Percentiles rank a stretch among this genome's conserved stretches.
Conservation (phyloP, 441 rosid species). For the Isatis lusitanica region DNA sequence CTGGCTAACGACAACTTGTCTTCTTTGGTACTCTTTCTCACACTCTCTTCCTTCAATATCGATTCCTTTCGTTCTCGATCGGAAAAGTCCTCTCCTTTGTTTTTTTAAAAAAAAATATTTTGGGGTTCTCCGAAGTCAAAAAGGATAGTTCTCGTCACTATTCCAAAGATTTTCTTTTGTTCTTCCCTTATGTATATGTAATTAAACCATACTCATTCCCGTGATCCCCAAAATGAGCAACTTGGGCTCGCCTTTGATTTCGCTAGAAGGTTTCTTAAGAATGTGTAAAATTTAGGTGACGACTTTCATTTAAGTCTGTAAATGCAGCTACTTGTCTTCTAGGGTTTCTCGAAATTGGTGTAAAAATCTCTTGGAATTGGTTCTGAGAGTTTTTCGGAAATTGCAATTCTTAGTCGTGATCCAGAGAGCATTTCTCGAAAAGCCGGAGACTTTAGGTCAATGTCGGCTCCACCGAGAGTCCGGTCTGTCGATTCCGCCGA, state of each 20-base stretch:
- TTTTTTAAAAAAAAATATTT: background rate
- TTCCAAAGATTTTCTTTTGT: background rate
- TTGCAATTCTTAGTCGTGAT: constrained; percentile 5
- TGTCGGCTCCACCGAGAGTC: constrained; percentile 60
- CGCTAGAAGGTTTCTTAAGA: background rate
- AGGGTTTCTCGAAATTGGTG: constrained; percentile 13
- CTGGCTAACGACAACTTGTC: constrained; percentile 10
- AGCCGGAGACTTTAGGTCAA: constrained; percentile 19
- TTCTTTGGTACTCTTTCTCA: constrained; percentile 17
- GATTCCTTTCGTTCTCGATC: constrained; percentile 37
- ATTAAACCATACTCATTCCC: constrained; percentile 19
- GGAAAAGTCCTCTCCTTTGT: constrained; percentile 27
- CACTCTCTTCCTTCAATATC: constrained; percentile 9
- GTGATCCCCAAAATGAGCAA: constrained; percentile 20
- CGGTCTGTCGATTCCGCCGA: constrained; percentile 47
- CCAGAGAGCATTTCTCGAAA: background rate
- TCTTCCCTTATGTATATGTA: background rate
- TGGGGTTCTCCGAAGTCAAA: constrained; percentile 18
- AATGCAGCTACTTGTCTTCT: constrained; percentile 27
- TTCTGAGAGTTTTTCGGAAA: constrained; percentile 1
- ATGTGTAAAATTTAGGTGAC: background rate
- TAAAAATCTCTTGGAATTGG: constrained; percentile 13
- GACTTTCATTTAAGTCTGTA: constrained; percentile 3
- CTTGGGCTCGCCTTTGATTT: constrained; percentile 15
- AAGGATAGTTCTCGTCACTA: background rate